Conservation (phyloP, 306 rosid species). For the Hippophae rhamnoides region DNA sequence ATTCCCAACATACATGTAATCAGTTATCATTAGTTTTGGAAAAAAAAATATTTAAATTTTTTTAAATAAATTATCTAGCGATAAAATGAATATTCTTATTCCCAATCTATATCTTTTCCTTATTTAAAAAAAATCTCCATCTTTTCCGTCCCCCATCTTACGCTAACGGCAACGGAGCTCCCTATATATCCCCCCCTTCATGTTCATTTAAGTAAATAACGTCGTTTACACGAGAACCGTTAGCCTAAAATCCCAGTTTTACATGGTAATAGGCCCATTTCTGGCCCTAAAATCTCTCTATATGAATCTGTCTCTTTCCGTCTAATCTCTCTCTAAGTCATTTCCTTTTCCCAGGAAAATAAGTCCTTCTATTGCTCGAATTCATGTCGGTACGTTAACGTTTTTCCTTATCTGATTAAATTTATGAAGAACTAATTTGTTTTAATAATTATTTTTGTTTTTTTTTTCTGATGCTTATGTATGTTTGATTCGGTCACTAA, state of each 20-base stretch:
- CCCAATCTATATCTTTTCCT: too few relatives aligned
- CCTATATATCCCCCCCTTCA: not conserved
- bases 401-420: constrained; percentile 4
- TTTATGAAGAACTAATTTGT: not conserved
- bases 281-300: constrained; percentile 37
- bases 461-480: constrained; percentile 12
- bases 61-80: too few relatives aligned
- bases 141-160: constrained; percentile 7
- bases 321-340: constrained; percentile 12
- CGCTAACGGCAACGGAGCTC: constrained; percentile 27
- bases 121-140: too few relatives aligned
- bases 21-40: too few relatives aligned
- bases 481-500: constrained; percentile 18
- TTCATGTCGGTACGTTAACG: constrained; percentile 86
- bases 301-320: constrained; percentile 4
- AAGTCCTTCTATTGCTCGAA: constrained; percentile 19
- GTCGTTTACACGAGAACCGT: constrained; percentile 18
- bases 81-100: too few relatives aligned
- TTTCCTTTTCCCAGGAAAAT: constrained; percentile 29
- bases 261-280: constrained; percentile 37
- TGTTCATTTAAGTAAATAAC: constrained; percentile 18
- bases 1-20: too few relatives aligned
- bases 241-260: constrained; percentile 7
- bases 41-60: too few relatives aligned
- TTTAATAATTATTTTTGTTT: not conserved